Evolutionary conservation across 176 grass and related monocot genomes (phyloP).

Genomic region (Phoenix dactylifera): DNA sequence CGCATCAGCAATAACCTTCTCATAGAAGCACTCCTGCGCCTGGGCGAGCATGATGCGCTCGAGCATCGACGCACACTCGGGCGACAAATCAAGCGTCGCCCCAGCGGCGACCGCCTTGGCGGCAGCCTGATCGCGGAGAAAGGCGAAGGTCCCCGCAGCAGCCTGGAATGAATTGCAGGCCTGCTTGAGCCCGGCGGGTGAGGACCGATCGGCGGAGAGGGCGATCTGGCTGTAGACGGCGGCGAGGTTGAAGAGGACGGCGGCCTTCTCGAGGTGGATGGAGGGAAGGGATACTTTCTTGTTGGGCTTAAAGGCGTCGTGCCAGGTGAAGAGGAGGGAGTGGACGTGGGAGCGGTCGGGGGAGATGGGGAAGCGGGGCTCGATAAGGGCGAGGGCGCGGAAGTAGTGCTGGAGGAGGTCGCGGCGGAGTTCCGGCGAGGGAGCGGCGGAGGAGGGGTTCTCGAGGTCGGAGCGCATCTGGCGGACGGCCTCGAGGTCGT

Average conservation of each 20-base stretch:
- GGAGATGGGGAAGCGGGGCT: slow-evolving; percentile 91
- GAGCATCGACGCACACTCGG: slow-evolving; percentile 80
- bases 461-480: slow-evolving; percentile 69
- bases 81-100: slow-evolving; percentile 62
- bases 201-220: slow-evolving; percentile 62
- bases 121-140: slow-evolving; percentile 66
- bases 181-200: slow-evolving; percentile 65
- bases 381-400: slow-evolving; percentile 62
- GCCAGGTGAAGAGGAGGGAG: slow-evolving; percentile 88
- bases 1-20: slow-evolving; percentile 90
- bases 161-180: slow-evolving; percentile 80
- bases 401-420: slow-evolving; percentile 70
- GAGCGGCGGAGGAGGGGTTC: slow-evolving; percentile 29
- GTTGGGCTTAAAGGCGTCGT: slow-evolving; percentile 69
- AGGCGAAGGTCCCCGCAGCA: slow-evolving; percentile 65
- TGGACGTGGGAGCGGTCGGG: slow-evolving; percentile 61
- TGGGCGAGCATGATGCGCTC: slow-evolving; percentile 98
- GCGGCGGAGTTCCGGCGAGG: slow-evolving; percentile 68
- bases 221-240: slow-evolving; percentile 90
- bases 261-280: slow-evolving; percentile 72
- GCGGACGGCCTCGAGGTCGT: slow-evolving; percentile 64
- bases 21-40: slow-evolving; percentile 98
- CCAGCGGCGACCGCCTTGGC: slow-evolving; percentile 64
- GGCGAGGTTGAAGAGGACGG: slow-evolving; percentile 78
- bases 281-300: slow-evolving; percentile 65